Evolutionary conservation across 257 asterid species (phyloP).

Genomic region (Solanum pimpinellifolium): DNA sequence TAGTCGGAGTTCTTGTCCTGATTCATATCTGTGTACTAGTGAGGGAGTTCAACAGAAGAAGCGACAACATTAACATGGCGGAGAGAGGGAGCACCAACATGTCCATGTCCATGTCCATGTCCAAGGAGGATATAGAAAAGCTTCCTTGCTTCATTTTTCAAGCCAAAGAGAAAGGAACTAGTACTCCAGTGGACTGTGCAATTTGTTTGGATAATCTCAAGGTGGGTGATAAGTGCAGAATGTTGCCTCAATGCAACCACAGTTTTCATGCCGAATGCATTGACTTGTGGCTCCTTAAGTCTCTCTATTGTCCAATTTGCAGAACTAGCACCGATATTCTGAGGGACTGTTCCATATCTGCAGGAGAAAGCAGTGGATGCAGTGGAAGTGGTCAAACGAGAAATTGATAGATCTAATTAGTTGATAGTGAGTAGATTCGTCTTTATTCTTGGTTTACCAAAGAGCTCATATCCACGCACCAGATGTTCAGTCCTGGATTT

Average conservation of each 20-base stretch:
- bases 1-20: conserved; percentile 31
- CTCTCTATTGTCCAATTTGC: conserved; percentile 54
- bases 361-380: conserved; percentile 3
- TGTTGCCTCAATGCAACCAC: conserved; percentile 59
- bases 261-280: conserved; percentile 62
- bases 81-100: conserved; percentile 52
- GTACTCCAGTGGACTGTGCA: conserved; percentile 33
- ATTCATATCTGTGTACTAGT: conserved; percentile 58
- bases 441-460: background rate
- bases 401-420: background rate
- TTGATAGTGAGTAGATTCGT: background rate
- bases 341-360: background rate
- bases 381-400: conserved; percentile 1
- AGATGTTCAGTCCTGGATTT: background rate
- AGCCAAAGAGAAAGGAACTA: conserved; percentile 22
- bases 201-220: conserved; percentile 51
- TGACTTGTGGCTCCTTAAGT: conserved; percentile 57
- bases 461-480: background rate
- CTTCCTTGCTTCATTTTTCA: conserved; percentile 58
- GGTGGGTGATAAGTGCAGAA: conserved; percentile 57
- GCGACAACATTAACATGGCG: background rate
- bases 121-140: conserved; percentile 61
- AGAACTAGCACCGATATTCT: conserved; percentile 31
- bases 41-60: conserved; percentile 26
- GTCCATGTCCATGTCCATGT: conserved; percentile 90